Conservation (phyloP, 345 rosid genomes). For the Lepidium aucheri region DNA sequence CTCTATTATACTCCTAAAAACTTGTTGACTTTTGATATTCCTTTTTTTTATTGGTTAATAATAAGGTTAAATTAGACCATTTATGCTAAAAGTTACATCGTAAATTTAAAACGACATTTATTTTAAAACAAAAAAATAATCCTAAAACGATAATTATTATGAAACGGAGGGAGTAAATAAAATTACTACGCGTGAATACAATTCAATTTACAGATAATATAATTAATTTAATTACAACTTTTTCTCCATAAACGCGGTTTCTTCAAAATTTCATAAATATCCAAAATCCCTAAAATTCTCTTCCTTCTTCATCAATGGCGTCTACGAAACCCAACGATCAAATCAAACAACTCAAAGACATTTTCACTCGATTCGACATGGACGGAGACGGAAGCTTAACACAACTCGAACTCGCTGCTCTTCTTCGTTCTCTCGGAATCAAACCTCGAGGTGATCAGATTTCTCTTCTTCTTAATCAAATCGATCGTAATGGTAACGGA, state of each 20-base stretch:
- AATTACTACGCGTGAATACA: slow-evolving; percentile 12
- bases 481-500: slow-evolving; percentile 80
- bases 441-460: slow-evolving; percentile 84
- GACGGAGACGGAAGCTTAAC: slow-evolving; percentile 78
- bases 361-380: slow-evolving; percentile 89
- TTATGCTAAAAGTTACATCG: too few relatives aligned
- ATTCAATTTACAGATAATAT: background rate
- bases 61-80: too few relatives aligned
- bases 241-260: slow-evolving; percentile 30
- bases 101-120: too few relatives aligned
- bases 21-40: too few relatives aligned
- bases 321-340: slow-evolving; percentile 38
- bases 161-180: too few relatives aligned
- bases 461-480: slow-evolving; percentile 42
- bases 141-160: too few relatives aligned
- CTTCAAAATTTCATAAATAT: background rate
- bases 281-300: background rate
- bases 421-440: slow-evolving; percentile 76
- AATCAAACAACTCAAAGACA: slow-evolving; percentile 62
- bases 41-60: too few relatives aligned
- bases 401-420: slow-evolving; percentile 83
- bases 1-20: too few relatives aligned
- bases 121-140: too few relatives aligned
- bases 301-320: slow-evolving; percentile 15
- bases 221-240: slow-evolving; percentile 2